Percentiles rank a stretch among this genome's conserved stretches.
phyloP scores from a whole-genome alignment of 2,329 filamentous ascomycete species.

The Pleurostoma richardsiae region DNA sequence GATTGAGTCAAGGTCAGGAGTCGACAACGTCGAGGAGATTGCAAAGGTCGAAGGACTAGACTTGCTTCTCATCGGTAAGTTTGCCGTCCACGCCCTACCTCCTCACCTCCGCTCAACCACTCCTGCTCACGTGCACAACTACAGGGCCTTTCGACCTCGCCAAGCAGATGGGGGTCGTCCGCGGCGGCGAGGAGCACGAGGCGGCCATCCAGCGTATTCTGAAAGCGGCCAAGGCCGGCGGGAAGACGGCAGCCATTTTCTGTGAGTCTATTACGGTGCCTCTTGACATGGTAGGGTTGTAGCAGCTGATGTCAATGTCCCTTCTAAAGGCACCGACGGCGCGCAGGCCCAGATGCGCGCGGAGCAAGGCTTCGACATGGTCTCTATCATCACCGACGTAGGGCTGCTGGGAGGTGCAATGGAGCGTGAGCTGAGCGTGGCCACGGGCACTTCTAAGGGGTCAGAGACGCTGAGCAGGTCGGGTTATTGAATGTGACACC shows the following conservation, averaged over 20 bases:
- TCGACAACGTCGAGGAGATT: constrained; percentile 37
- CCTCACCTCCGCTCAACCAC: too few species aligned
- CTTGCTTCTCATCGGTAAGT: constrained; percentile 27
- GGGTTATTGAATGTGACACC: background rate
- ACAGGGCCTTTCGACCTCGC: constrained; percentile 21
- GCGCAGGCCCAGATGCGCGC: constrained; percentile 23
- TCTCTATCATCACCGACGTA: constrained; percentile 30
- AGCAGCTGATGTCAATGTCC: background rate
- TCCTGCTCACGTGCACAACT: background rate
- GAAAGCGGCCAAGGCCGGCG: constrained; percentile 23
- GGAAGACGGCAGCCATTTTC: constrained; percentile 34
- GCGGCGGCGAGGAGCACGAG: constrained; percentile 29
- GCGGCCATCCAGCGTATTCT: constrained; percentile 28
- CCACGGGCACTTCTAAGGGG: constrained; percentile 14
- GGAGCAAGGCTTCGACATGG: constrained; percentile 32
- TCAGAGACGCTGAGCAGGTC: background rate
- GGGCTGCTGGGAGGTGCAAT: constrained; percentile 24
- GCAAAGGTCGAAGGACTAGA: constrained; percentile 32
- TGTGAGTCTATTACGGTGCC: constrained; percentile 17
- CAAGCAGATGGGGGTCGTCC: constrained; percentile 28
- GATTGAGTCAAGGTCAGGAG: constrained; percentile 31
- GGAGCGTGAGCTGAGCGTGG: constrained; percentile 21
- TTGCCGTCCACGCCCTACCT: too few species aligned
- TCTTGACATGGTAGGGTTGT: background rate
- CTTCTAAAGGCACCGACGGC: constrained; percentile 21